A percentile compares a stretch with the other conserved stretches of the same genome.
Evolutionary conservation across 257 asterid species (phyloP).

Genomic region (Voacanga thouarsii): DNA sequence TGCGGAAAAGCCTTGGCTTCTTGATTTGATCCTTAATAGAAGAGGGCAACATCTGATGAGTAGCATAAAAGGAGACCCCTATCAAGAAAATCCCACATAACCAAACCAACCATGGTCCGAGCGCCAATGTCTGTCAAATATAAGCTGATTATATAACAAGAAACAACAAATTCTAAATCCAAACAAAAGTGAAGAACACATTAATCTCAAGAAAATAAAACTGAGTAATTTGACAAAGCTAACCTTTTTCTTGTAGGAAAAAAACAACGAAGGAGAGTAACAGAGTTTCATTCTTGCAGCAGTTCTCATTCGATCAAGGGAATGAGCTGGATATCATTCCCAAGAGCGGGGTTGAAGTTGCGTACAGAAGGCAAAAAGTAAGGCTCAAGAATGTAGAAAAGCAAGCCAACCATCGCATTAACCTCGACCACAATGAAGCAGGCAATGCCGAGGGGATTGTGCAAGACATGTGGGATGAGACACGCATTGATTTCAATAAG

Average conservation of each 20-base stretch:
- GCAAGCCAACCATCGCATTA: neutral
- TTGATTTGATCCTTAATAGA: constrained; percentile 35
- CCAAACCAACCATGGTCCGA: constrained; percentile 80
- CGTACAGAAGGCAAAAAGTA: constrained; percentile 6
- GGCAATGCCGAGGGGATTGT: neutral
- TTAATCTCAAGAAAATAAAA: constrained; percentile 14
- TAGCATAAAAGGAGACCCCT: constrained; percentile 62
- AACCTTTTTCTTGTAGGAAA: constrained; percentile 51
- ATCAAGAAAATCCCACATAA: constrained; percentile 67
- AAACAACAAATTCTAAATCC: neutral
- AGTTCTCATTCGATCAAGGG: constrained; percentile 3
- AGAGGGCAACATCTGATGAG: constrained; percentile 48
- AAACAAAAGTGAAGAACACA: constrained; percentile 7
- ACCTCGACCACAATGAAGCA: neutral
- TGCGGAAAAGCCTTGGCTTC: constrained; percentile 26
- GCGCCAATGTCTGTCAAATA: constrained; percentile 47
- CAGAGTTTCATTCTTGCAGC: constrained; percentile 36
- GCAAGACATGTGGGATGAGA: constrained; percentile 14
- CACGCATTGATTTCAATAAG: neutral
- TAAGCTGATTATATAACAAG: constrained; percentile 6
- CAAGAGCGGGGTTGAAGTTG: neutral
- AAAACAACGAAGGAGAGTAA: constrained; percentile 22
- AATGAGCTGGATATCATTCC: neutral
- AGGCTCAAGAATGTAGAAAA: constrained; percentile 8
- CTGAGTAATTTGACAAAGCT: constrained; percentile 12